Percentiles rank a stretch among this genome's conserved stretches.
These are phyloP conservation scores for Elsinoe fawcettii DNA, from an alignment of 2,329 filamentous ascomycete genomes.

Conservation along the genomic window DNA sequence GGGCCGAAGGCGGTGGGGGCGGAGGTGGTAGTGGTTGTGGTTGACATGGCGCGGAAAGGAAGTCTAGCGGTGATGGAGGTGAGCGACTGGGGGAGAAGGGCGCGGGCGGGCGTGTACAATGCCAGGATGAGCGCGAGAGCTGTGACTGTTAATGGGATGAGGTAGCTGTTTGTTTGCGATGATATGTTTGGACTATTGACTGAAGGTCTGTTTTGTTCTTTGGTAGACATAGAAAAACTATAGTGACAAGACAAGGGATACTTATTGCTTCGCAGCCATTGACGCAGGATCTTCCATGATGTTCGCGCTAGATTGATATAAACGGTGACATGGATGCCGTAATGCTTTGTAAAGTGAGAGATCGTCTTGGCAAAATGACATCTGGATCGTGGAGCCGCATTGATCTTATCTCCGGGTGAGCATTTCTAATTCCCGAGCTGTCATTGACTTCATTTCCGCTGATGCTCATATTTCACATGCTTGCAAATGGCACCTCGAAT, in stretches of 20 bases:
- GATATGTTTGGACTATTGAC: constrained; percentile 8
- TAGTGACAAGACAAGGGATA: constrained; percentile 5
- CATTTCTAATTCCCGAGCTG: neutral
- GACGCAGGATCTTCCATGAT: neutral
- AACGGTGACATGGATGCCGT: constrained; percentile 9
- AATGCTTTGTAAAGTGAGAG: constrained; percentile 11
- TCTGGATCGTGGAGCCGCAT: constrained; percentile 9
- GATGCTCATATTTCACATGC: neutral
- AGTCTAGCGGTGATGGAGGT: constrained; percentile 23
- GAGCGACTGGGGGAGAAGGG: constrained; percentile 29
- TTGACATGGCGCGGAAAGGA: constrained; percentile 31
- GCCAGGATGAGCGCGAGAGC: constrained; percentile 40
- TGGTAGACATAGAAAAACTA: constrained; percentile 19
- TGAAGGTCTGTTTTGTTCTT: constrained; percentile 12
- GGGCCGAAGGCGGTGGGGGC: constrained; percentile 17
- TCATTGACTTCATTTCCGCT: neutral
- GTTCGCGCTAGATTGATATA: neutral
- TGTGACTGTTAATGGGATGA: constrained; percentile 26
- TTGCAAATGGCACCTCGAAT: constrained; percentile 24
- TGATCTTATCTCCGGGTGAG: neutral
- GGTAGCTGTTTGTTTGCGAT: constrained; percentile 21
- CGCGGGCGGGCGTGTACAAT: constrained; percentile 35
- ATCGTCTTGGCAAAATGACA: constrained; percentile 10
- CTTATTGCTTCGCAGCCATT: constrained; percentile 16
- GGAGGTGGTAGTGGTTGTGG: constrained; percentile 28